These are phyloP conservation scores for Backusella tarrabulga DNA, from an alignment of 192 early-diverging fungal genomes.

Conservation along the genomic window DNA sequence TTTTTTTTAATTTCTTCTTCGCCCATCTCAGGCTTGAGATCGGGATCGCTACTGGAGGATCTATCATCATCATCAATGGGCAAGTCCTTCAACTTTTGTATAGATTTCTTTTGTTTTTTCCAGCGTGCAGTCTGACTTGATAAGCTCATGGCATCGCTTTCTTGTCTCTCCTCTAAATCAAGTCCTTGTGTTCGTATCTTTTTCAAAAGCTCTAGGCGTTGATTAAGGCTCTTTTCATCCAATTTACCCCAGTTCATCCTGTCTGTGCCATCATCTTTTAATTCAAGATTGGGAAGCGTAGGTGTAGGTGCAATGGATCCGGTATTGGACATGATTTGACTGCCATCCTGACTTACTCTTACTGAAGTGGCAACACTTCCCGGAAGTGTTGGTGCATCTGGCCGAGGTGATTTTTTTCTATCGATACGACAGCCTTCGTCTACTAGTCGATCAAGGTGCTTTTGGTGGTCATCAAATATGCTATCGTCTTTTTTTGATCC, in stretches of 20 bases:
- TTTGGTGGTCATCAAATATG: background rate
- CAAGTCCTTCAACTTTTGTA: background rate
- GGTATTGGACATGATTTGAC: background rate
- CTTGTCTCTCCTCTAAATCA: background rate
- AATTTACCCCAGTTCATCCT: background rate
- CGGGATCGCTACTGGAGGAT: background rate
- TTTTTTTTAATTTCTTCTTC: conserved; percentile 1
- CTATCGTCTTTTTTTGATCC: background rate
- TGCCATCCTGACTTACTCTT: background rate
- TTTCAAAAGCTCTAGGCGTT: conserved; percentile 5
- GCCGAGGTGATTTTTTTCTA: background rate
- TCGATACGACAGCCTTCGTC: background rate
- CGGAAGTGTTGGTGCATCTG: background rate
- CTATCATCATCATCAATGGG: background rate
- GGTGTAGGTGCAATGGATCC: background rate
- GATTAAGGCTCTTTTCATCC: background rate
- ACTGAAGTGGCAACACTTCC: background rate
- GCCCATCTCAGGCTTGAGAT: background rate
- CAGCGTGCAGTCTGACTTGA: conserved; percentile 3
- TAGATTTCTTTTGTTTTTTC: conserved; percentile 7
- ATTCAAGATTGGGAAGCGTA: conserved; percentile 8
- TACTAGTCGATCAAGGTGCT: background rate
- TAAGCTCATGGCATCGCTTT: background rate
- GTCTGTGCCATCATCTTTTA: background rate
- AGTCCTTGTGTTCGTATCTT: conserved; percentile 7